Percentiles rank a stretch among this genome's conserved stretches.
Conservation (phyloP, 1,139 yeast genomes). For the Saccharomyces hybrid region DNA sequence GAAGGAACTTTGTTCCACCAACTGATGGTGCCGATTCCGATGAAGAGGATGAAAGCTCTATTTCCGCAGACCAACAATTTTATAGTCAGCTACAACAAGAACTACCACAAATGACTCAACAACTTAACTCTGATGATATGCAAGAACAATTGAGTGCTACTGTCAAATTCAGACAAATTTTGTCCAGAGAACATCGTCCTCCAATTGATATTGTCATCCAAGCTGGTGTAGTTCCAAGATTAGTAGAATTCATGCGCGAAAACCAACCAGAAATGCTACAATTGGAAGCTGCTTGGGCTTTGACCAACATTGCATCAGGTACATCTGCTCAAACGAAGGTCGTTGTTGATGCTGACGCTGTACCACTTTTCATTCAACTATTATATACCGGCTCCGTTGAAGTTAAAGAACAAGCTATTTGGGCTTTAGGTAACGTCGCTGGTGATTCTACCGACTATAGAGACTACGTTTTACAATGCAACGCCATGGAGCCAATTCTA, state of each 20-base stretch:
- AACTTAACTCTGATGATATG: constrained; percentile 67
- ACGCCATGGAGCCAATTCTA: constrained; percentile 86
- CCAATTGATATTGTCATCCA: constrained; percentile 91
- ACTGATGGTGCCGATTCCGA: constrained; percentile 34
- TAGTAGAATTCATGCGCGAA: constrained; percentile 77
- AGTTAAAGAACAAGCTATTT: constrained; percentile 95
- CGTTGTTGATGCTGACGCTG: constrained; percentile 90
- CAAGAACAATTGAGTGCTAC: constrained; percentile 85
- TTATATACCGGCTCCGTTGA: constrained; percentile 76
- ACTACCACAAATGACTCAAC: constrained; percentile 78
- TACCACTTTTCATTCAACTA: constrained; percentile 80
- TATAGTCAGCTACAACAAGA: constrained; percentile 55
- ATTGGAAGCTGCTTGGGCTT: constrained; percentile 98
- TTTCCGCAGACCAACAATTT: constrained; percentile 34
- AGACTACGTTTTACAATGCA: constrained; percentile 75
- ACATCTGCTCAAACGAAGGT: constrained; percentile 79
- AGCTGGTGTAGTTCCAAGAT: constrained; percentile 84
- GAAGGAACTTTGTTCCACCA: constrained; percentile 66
- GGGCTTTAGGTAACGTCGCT: constrained; percentile 99
- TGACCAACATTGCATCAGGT: constrained; percentile 97
- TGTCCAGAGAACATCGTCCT: constrained; percentile 94
- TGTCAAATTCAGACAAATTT: constrained; percentile 82
- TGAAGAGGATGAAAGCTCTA: constrained; percentile 35
- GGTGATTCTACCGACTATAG: constrained; percentile 90
- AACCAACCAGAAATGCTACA: constrained; percentile 81